Evolutionary conservation across 1,139 yeast genomes (phyloP), one percentile per base, ranked within the genome.

Genomic region (Saccharomyces hybrid): DNA sequence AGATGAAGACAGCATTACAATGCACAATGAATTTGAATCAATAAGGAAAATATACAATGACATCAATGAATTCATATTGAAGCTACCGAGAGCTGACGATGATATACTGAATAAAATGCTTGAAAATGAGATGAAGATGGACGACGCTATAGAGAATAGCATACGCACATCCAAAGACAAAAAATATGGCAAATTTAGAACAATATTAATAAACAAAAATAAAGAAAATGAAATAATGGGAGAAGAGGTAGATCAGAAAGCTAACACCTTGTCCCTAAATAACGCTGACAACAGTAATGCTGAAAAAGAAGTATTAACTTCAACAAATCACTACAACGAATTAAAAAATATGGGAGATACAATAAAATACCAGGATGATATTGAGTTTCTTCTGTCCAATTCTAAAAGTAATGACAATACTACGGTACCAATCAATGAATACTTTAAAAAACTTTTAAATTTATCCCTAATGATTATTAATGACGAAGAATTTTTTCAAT

Each of bases 351-450:
- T 65, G 56, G 69, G 70, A 9, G 62, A 63, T 27, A 57, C 59
- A 6, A 47, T 64, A 25, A 62, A 65, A 53, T 66, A 61, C 53
- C 63, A 64, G 55, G 68, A 66, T 41, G 70, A 67, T 44, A 53
- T 64, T n/a, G 68, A 65, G 7, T 65, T 65, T 53, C 46, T 65
- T 20, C 51, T 52, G 48, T 13, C 34, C 55, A 13, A 54, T 54
- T 6, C 54, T 55, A 14, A 46, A 51, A 6, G 50, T 57, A 8
- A 41, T 27, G 3, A 28, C 32, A 6, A n/a, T 56, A 31, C 32
- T 48, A n/a, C 32, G 26, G n/a, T 47, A 50, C 5, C 25, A 48
- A 7, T 57, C 58, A 11, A 54, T 6, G 48, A 26, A 4, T 14
- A 26, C 16, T 27, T 56, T 14, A 56, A 64, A 1, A 58, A 59